phyloP scores from a whole-genome alignment of 1,284 basidiomycete genomes.

The Ganoderma leucocontextum region DNA sequence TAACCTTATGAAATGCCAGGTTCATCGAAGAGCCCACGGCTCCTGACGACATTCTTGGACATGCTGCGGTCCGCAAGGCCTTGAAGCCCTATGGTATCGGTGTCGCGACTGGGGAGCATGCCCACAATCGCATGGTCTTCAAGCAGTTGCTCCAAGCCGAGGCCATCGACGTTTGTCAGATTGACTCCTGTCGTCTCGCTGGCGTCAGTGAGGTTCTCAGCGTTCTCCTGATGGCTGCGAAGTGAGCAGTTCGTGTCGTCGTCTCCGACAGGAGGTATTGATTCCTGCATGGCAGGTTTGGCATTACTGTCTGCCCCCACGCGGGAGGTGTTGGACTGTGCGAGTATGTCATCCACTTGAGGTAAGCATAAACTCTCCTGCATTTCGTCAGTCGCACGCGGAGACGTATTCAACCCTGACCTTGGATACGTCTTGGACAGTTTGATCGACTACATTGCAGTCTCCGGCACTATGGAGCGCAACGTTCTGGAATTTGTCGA shows the following conservation, averaged over 20 bases:
- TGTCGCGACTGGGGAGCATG: slow-evolving; percentile 96
- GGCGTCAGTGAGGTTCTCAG: slow-evolving; percentile 94
- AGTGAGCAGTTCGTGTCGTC: slow-evolving; percentile 55
- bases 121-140: slow-evolving; percentile 97
- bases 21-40: slow-evolving; percentile 97
- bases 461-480: slow-evolving; percentile 91
- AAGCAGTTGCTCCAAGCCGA: slow-evolving; percentile 95
- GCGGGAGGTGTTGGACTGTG: slow-evolving; percentile 96
- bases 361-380: slow-evolving; percentile 47
- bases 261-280: neutral
- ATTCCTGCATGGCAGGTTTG: slow-evolving; percentile 59
- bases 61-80: slow-evolving; percentile 82
- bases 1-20: slow-evolving; percentile 49
- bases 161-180: slow-evolving; percentile 95
- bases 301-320: slow-evolving; percentile 91
- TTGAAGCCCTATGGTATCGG: slow-evolving; percentile 88
- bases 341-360: slow-evolving; percentile 90
- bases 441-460: slow-evolving; percentile 91
- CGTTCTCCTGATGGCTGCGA: slow-evolving; percentile 94
- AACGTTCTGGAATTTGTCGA: slow-evolving; percentile 92
- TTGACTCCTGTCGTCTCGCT: slow-evolving; percentile 93
- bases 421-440: slow-evolving; percentile 43
- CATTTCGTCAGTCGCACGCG: neutral
- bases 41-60: slow-evolving; percentile 89
- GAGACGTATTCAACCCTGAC: neutral